These are phyloP conservation scores for Coniochaeta hoffmannii DNA, from an alignment of 2,329 filamentous ascomycete species.

Conservation along the genomic window DNA sequence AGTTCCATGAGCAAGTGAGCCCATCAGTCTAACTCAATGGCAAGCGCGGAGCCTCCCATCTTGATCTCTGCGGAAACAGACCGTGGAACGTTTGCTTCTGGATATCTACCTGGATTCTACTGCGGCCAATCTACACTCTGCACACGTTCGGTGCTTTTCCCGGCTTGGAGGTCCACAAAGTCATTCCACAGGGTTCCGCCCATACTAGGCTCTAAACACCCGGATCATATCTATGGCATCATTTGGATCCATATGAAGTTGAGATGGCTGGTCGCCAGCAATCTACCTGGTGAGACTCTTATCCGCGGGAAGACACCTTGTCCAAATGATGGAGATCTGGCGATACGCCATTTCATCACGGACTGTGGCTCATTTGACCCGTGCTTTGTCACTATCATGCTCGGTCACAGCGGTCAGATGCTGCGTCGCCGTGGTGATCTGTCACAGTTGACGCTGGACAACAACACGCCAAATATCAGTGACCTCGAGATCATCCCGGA, in stretches of 20 bases:
- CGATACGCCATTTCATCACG: not conserved
- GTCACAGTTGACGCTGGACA: not conserved
- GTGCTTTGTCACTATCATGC: not conserved
- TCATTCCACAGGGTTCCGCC: not conserved
- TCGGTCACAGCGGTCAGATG: not conserved
- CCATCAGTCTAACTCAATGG: not conserved
- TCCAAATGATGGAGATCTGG: not conserved
- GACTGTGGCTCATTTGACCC: not conserved
- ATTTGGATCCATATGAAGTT: not conserved
- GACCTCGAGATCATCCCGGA: not conserved
- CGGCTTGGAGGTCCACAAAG: not conserved
- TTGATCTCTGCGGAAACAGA: not conserved
- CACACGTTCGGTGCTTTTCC: not conserved
- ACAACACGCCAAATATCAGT: not conserved
- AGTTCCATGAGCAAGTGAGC: not conserved
- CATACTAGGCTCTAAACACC: not conserved
- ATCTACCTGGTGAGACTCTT: not conserved
- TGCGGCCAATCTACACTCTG: not conserved
- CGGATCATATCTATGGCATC: not conserved
- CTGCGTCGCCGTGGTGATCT: not conserved
- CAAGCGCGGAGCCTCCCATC: not conserved
- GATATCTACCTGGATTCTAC: not conserved
- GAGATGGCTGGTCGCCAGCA: not conserved
- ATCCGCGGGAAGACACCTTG: not conserved
- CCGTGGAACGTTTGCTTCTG: not conserved